Evolutionary conservation across 2,329 filamentous ascomycete genomes (phyloP).

Genomic region (Ceratocystis papillata): DNA sequence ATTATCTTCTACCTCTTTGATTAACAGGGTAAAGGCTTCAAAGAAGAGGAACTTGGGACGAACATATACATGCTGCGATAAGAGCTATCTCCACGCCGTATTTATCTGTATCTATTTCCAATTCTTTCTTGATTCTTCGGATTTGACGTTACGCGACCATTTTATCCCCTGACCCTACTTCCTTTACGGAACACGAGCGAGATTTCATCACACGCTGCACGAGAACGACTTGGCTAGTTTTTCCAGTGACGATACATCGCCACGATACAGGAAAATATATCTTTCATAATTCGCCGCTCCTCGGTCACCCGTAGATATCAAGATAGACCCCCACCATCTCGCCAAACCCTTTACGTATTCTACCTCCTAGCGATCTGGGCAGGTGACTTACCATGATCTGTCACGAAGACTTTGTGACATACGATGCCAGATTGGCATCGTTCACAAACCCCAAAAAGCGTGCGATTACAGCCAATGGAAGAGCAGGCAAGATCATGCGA

Average conservation of each 20-base stretch:
- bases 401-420: conserved; percentile 46
- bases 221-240: background rate
- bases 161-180: background rate
- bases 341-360: background rate
- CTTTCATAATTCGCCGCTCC: background rate
- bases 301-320: background rate
- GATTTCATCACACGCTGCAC: background rate
- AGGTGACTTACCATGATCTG: conserved; percentile 21
- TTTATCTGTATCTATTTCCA: conserved; percentile 5
- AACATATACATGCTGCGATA: background rate
- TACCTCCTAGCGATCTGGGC: background rate
- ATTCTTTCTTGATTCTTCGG: background rate
- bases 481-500: conserved; percentile 44
- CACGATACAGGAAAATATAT: background rate
- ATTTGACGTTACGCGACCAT: background rate
- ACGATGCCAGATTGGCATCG: conserved; percentile 66
- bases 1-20: background rate
- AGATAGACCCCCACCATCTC: no score
- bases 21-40: background rate
- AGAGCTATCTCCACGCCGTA: background rate
- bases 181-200: background rate
- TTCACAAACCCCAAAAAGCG: conserved; percentile 63
- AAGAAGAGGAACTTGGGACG: background rate
- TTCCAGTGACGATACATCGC: background rate
- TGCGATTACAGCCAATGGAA: conserved; percentile 49